Conservation (phyloP, 1,284 basidiomycete genomes). For the Clitocybe nebularis region DNA sequence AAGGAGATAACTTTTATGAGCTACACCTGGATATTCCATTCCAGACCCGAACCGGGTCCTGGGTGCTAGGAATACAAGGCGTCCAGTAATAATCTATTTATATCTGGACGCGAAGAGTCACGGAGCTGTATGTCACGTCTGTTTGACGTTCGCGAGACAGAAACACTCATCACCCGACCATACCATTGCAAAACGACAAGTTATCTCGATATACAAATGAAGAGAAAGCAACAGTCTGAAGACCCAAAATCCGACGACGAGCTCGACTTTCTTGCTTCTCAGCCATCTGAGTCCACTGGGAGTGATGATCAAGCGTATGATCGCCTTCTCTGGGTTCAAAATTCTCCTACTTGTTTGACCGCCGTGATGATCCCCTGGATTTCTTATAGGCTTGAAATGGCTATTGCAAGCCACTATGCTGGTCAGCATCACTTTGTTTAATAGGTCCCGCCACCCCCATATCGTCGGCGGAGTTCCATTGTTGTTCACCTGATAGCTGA, state of each 20-base stretch:
- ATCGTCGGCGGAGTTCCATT: too few relatives aligned
- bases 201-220: constrained; percentile 2
- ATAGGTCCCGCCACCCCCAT: not conserved
- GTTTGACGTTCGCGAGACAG: not conserved
- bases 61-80: too few relatives aligned
- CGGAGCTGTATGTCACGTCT: too few relatives aligned
- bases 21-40: too few relatives aligned
- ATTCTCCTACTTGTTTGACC: not conserved
- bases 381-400: constrained; percentile 15
- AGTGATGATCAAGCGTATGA: constrained; percentile 20
- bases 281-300: constrained; percentile 17
- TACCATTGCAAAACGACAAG: constrained; percentile 9
- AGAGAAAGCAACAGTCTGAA: constrained; percentile 4
- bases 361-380: not conserved
- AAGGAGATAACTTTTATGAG: too few relatives aligned
- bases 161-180: not conserved
- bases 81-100: too few relatives aligned
- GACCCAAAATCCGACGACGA: constrained; percentile 13
- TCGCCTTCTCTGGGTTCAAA: too few relatives aligned
- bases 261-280: constrained; percentile 16
- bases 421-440: constrained; percentile 6
- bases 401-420: constrained; percentile 16
- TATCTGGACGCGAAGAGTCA: not conserved
- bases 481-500: too few relatives aligned
- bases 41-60: too few relatives aligned